A percentile compares a stretch with the other conserved stretches of the same genome.
Evolutionary conservation across 768 basidiomycete genomes (phyloP).

Genomic region (Mycena chlorophos): DNA sequence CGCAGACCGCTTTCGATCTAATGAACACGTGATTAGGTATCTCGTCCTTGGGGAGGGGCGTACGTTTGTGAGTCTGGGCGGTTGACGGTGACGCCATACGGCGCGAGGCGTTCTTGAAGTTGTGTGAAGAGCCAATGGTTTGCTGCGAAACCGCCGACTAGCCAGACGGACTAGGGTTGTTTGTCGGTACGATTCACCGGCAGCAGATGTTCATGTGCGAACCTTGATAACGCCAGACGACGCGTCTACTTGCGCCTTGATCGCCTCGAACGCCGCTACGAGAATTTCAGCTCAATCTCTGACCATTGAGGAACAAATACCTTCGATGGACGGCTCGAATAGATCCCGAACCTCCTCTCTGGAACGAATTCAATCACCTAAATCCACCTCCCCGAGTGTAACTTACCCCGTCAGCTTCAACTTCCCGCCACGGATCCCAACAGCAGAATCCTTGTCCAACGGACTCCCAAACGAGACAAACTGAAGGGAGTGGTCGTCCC

Average conservation of each 20-base stretch:
- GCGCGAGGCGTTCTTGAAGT: conserved; percentile 65
- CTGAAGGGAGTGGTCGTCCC: conserved; percentile 64
- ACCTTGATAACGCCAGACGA: conserved; percentile 70
- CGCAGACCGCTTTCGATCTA: conserved; percentile 83
- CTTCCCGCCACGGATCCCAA: conserved; percentile 71
- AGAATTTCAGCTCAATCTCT: background rate
- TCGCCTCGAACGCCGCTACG: conserved; percentile 63
- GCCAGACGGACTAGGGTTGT: conserved; percentile 65
- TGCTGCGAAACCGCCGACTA: conserved; percentile 83
- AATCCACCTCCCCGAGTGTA: background rate
- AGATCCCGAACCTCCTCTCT: conserved; percentile 61
- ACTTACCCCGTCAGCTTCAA: conserved; percentile 67
- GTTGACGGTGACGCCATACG: conserved; percentile 60
- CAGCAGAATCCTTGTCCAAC: conserved; percentile 68
- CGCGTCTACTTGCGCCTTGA: conserved; percentile 68
- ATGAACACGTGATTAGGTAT: conserved; percentile 7
- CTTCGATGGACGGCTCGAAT: conserved; percentile 77
- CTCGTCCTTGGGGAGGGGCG: conserved; percentile 26
- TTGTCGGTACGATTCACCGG: background rate
- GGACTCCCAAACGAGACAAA: conserved; percentile 79
- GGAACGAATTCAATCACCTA: conserved; percentile 3
- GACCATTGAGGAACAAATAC: conserved; percentile 28
- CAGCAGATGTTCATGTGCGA: conserved; percentile 1
- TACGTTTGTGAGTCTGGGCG: conserved; percentile 81
- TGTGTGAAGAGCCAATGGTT: conserved; percentile 80